phyloP scores from a whole-genome alignment of 345 rosid genomes.

The Eucalyptus regnans region DNA sequence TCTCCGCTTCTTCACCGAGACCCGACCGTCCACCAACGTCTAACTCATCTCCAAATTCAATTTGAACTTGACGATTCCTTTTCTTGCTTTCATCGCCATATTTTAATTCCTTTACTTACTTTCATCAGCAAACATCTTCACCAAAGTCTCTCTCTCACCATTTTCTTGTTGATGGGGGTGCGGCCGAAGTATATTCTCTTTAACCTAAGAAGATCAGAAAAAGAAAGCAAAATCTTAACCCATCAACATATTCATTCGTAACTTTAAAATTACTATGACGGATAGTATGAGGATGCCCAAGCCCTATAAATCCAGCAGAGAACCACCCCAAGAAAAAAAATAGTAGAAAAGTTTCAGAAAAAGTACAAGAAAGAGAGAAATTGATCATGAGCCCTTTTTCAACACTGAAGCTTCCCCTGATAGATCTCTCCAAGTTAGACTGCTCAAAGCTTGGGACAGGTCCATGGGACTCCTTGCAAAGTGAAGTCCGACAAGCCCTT shows the following conservation, averaged over 20 bases:
- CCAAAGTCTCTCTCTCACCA: background rate
- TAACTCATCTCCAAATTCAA: background rate
- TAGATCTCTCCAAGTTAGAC: background rate
- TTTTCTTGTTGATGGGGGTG: background rate
- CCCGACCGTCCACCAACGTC: background rate
- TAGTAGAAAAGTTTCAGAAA: background rate
- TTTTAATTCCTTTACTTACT: background rate
- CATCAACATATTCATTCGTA: background rate
- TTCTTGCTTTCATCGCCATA: background rate
- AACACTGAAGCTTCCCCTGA: background rate
- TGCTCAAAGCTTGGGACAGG: background rate
- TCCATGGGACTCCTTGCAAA: background rate
- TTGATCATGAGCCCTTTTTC: background rate
- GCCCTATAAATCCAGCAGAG: background rate
- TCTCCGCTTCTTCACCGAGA: background rate
- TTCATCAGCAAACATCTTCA: background rate
- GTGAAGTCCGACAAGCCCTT: background rate
- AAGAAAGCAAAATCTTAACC: background rate
- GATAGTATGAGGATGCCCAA: background rate
- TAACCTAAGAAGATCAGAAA: background rate
- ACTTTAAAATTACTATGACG: background rate
- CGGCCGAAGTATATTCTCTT: background rate
- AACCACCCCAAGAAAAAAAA: background rate
- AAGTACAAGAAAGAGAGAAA: background rate
- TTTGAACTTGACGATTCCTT: background rate